These are phyloP conservation scores for Pulicaria dysenterica DNA, from an alignment of 129 eudicot genomes.

Conservation along the genomic window DNA sequence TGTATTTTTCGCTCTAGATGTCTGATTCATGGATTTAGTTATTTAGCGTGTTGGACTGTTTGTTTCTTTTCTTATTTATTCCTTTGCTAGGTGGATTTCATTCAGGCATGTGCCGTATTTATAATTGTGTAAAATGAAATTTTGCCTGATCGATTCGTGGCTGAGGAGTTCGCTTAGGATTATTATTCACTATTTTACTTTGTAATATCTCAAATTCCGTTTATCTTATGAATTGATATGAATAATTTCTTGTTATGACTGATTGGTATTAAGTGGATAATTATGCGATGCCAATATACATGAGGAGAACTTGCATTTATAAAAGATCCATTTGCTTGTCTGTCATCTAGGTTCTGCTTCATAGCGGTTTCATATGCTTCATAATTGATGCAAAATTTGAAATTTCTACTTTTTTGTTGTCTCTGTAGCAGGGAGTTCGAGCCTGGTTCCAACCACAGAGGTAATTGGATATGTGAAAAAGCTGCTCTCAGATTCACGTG, in stretches of 20 bases:
- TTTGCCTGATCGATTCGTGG: not conserved
- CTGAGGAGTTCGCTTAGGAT: not conserved
- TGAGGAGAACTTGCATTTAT: not conserved
- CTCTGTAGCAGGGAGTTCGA: conserved; percentile 61
- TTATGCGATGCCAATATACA: not conserved
- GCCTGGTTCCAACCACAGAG: conserved; percentile 57
- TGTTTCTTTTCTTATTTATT: not conserved
- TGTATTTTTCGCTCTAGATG: not conserved
- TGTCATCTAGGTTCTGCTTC: not conserved
- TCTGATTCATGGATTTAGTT: not conserved
- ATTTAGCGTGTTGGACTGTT: not conserved
- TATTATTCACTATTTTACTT: not conserved
- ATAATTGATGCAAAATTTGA: not conserved
- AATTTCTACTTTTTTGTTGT: conserved; percentile 6
- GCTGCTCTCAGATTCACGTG: conserved; percentile 59
- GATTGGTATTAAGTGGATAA: not conserved
- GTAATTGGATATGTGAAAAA: conserved; percentile 48
- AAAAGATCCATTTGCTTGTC: not conserved
- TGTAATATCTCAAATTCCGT: not conserved
- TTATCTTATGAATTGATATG: not conserved
- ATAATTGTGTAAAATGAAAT: not conserved
- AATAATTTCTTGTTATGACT: not conserved
- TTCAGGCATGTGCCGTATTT: not conserved
- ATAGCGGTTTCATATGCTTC: not conserved
- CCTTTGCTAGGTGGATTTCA: not conserved